Conservation (phyloP, 2,329 filamentous ascomycete species). For the Corynespora cassiicola region DNA sequence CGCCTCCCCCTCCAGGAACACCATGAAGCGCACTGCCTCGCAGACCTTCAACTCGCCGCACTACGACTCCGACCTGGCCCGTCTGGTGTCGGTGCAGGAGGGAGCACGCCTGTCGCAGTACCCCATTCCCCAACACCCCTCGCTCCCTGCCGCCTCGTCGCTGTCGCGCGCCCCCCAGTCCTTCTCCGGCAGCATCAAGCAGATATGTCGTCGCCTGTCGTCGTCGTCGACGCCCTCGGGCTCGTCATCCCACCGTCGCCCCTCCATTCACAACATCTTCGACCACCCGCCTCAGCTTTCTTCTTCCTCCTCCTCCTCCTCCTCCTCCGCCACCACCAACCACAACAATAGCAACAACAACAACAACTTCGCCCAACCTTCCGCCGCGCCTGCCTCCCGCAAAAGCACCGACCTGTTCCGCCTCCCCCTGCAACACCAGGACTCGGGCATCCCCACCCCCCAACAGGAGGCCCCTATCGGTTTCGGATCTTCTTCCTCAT, state of each 20-base stretch:
- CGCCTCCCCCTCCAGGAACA: slow-evolving; percentile 25
- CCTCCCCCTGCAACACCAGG: slow-evolving; percentile 36
- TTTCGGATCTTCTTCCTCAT: slow-evolving; percentile 10
- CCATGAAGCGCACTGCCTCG: slow-evolving; percentile 46
- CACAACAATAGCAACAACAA: no score
- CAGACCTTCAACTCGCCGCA: slow-evolving; percentile 42
- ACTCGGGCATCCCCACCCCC: slow-evolving; percentile 35
- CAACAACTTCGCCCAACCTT: neutral
- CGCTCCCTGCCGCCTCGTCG: slow-evolving; percentile 30
- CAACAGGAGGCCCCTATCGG: slow-evolving; percentile 15
- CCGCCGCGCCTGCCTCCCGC: no score
- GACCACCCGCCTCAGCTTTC: slow-evolving; percentile 25
- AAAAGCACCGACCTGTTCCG: slow-evolving; percentile 32
- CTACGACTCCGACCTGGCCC: slow-evolving; percentile 25
- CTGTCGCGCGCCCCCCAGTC: slow-evolving; percentile 37
- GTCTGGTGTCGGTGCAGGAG: slow-evolving; percentile 40
- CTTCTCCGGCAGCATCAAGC: slow-evolving; percentile 37
- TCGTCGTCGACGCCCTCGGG: slow-evolving; percentile 32
- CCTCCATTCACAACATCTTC: slow-evolving; percentile 34
- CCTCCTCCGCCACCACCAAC: slow-evolving; percentile 1
- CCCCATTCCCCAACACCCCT: slow-evolving; percentile 15
- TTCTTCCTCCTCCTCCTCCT: slow-evolving; percentile 13
- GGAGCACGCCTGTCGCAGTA: slow-evolving; percentile 21
- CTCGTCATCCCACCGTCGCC: slow-evolving; percentile 28
- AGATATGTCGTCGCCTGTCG: slow-evolving; percentile 41